Base-by-base conservation (phyloP, 1,284 basidiomycete genomes). In the Sanghuangporus sanghuang region DNA sequence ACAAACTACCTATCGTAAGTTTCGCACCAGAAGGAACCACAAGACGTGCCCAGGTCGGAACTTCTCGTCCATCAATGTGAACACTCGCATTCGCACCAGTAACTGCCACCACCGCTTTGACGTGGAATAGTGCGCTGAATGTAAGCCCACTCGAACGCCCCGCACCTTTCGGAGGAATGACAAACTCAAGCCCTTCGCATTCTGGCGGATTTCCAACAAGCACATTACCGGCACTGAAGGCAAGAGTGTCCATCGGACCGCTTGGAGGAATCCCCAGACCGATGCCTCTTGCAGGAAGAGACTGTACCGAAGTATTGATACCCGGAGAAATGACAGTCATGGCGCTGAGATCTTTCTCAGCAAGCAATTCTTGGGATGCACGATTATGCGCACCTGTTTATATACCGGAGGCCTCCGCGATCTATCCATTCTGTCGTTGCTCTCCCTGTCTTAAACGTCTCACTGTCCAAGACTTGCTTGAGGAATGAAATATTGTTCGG, bases 241-340 rank as follows among this genome's bases (percentile, higher is more conserved):
- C 83, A 6, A 85, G 72, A 9, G 76, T 69, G 70, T 92, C 89
- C 81, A 87, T 85, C 0, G 87, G 84, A 0, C 89, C 89, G 63
- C 84, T 83, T n/a, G 76, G 79, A 0, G 89, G 89, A 8, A 90
- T 80, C 12, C 89, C 89, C 49, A 83, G 74, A 0, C 85, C 83
- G 1, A 82, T 76, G 0, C 71, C 73, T 14, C 89, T 78, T 1
- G 84, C 84, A 2, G 87, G 86, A 21, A 84, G 78, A 69, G 89
- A 86, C 70, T 91, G 89, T 0, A 90, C 76, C 0, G 84, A 82
- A 1, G 81, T 81, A 46, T 85, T 84, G 21, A 89, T 74, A 0
- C 88, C 87, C 0, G 81, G 76, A 4, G 79, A 78, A 9, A 87
- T 57, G 1, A 90, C 79, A 38, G 85, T 84, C 63, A 90, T 72